phyloP scores from a whole-genome alignment of 345 rosid genomes.

The Ricinus communis region DNA sequence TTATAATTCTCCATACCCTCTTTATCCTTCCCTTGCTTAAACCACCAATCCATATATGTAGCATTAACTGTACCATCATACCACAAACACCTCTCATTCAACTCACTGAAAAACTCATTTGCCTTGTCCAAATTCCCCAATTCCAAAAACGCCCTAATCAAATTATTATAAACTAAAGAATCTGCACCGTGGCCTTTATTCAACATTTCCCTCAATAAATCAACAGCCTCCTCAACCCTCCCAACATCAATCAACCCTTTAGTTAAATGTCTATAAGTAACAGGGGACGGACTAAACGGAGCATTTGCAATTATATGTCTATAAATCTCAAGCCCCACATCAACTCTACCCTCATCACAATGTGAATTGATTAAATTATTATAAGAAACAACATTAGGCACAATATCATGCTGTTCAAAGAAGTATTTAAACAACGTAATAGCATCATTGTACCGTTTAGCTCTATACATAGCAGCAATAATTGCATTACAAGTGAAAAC shows the following conservation, averaged over 20 bases:
- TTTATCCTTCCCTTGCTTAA: constrained; percentile 76
- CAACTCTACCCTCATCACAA: constrained; percentile 86
- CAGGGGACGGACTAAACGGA: constrained; percentile 76
- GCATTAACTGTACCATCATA: constrained; percentile 92
- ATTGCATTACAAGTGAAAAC: constrained; percentile 99
- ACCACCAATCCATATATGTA: constrained; percentile 93
- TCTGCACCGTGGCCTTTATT: constrained; percentile 92
- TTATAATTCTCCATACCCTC: constrained; percentile 82
- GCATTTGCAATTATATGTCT: constrained; percentile 66
- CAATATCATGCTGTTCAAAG: constrained; percentile 70
- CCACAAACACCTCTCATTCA: constrained; percentile 72
- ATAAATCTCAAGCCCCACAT: constrained; percentile 63
- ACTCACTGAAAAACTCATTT: constrained; percentile 80
- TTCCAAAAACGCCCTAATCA: constrained; percentile 73
- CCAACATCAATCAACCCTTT: constrained; percentile 83
- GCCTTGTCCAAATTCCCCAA: constrained; percentile 81
- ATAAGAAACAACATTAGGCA: constrained; percentile 91
- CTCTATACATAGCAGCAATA: constrained; percentile 89
- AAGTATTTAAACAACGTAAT: constrained; percentile 73
- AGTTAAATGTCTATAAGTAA: constrained; percentile 89
- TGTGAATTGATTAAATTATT: constrained; percentile 85
- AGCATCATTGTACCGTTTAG: constrained; percentile 75
- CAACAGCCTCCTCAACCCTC: constrained; percentile 74
- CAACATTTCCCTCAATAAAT: constrained; percentile 83
- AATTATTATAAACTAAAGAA: constrained; percentile 75